Base-by-base conservation (phyloP, 345 rosid species). In the Salix dunnii region DNA sequence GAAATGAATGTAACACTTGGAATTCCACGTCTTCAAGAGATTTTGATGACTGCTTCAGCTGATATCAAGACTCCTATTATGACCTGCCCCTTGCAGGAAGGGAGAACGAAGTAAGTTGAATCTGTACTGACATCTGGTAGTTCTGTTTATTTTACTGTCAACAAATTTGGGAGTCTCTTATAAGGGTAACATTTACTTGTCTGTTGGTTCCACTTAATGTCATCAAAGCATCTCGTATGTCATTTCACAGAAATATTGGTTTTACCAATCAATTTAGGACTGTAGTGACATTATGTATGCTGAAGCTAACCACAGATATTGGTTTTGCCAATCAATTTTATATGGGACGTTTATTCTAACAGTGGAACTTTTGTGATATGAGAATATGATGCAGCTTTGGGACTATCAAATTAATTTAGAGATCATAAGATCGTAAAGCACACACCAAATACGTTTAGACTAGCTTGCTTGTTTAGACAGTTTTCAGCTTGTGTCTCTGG, bases 1-100 rank as follows among this genome's bases (percentile, higher is more conserved):
- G 99, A 93, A 87, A 92, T 92, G 98, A 93, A 96, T 84, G 99
- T 96, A 74, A 93, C 98, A 30, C 96, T 96, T 67, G 98, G 99
- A 67, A 92, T 93, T 61, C 99, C 98, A 21, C 99, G 97, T 71
- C 86, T 96, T 61, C 98, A 96, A 82, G 99, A 96, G 87, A 96
- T 96, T 77, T 80, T 96, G 86, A 96, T 91, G 94, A 88, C 91
- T 46, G 99, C 99, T 77, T 86, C 99, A 6, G 81, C 30, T 75
- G 86, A 92, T 71, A 92, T 96, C 71, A 91, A 84, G 85, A 92
- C 98, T 76, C 99, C 99, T 31, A 87, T 96, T 46, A 92, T 96
- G 97, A 92, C 95, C 21, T 93, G 98, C 84, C 99, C 99, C 36
- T 84, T 96, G 81, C 82, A 70, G 48, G 83, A 81, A 70, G 94